These are phyloP conservation scores for Microsporum audouinii DNA, from an alignment of 2,329 filamentous ascomycete species.

Conservation along the genomic window DNA sequence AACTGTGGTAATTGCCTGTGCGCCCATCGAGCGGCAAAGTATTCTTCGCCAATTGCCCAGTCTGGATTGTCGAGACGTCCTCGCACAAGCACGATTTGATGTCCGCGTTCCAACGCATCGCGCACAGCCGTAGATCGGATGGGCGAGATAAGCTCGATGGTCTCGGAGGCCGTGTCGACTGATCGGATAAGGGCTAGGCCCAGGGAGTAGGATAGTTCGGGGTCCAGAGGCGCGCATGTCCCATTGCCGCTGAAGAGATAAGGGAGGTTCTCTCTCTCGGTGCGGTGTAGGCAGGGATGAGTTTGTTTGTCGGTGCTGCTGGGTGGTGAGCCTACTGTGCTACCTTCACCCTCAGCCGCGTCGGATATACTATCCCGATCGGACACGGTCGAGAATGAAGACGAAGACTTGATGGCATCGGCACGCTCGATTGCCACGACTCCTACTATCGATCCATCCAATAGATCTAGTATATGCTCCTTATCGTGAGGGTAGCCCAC, in stretches of 20 bases:
- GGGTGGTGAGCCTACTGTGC: background rate
- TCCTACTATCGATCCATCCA: slow-evolving; percentile 45
- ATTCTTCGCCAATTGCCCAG: slow-evolving; percentile 36
- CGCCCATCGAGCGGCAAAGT: slow-evolving; percentile 29
- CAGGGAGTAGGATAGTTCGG: slow-evolving; percentile 37
- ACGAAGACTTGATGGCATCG: slow-evolving; percentile 13
- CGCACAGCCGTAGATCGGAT: slow-evolving; percentile 25
- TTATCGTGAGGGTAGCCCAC: slow-evolving; percentile 40
- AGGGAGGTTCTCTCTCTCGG: slow-evolving; percentile 36
- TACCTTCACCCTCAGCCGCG: slow-evolving; percentile 1
- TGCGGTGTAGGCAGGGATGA: slow-evolving; percentile 21
- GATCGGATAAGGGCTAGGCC: slow-evolving; percentile 40
- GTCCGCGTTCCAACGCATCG: slow-evolving; percentile 22
- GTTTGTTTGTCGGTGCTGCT: background rate
- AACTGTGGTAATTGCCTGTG: slow-evolving; percentile 22
- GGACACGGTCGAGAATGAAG: slow-evolving; percentile 1
- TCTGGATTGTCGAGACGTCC: slow-evolving; percentile 36
- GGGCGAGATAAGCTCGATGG: slow-evolving; percentile 41
- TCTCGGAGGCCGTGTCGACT: slow-evolving; percentile 29
- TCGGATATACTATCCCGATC: background rate
- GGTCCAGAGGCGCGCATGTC: slow-evolving; percentile 36
- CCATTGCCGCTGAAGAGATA: slow-evolving; percentile 38
- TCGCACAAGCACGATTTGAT: slow-evolving; percentile 38
- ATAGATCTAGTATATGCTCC: slow-evolving; percentile 38
- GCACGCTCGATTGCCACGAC: slow-evolving; percentile 40